These are phyloP conservation scores for Pouteria glomerata DNA, from an alignment of 148 eudicot species.

Conservation along the genomic window DNA sequence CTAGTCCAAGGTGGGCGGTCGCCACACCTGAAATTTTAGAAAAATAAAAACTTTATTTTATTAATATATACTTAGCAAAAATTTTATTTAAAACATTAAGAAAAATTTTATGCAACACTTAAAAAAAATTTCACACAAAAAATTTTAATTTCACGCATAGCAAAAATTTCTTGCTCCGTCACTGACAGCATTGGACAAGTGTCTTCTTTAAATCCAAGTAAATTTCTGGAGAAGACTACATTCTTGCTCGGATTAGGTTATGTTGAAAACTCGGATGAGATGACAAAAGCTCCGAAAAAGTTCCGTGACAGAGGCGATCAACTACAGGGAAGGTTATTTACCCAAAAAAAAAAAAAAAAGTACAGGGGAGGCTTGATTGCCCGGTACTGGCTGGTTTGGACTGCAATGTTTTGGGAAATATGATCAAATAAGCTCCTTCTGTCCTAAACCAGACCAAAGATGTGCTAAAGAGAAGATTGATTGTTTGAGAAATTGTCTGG, in stretches of 20 bases:
- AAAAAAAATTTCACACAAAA: too few species aligned
- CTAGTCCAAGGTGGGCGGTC: too few species aligned
- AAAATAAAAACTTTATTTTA: too few species aligned
- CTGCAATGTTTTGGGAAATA: constrained; percentile 31
- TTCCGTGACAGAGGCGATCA: constrained; percentile 65
- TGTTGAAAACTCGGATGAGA: constrained; percentile 51
- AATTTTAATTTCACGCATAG: too few species aligned
- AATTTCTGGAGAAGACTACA: constrained; percentile 22
- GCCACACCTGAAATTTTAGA: too few species aligned
- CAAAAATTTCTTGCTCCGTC: too few species aligned
- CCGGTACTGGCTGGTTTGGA: constrained; percentile 54
- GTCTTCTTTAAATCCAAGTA: constrained; percentile 19
- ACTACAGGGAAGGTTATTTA: too few species aligned
- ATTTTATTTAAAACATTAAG: too few species aligned
- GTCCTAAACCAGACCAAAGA: constrained; percentile 49
- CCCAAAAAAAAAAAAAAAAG: too few species aligned
- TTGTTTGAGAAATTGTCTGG: constrained; percentile 32
- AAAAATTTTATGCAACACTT: too few species aligned
- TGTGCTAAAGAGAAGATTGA: constrained; percentile 40
- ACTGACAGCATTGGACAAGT: too few species aligned
- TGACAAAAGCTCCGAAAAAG: constrained; percentile 46
- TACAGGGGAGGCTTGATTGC: constrained; percentile 61
- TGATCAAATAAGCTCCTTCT: constrained; percentile 49
- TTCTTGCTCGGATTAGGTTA: constrained; percentile 47
- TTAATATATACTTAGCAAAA: too few species aligned